Conservation (phyloP, 495 filamentous ascomycete genomes). For the Daldinia loculata region DNA sequence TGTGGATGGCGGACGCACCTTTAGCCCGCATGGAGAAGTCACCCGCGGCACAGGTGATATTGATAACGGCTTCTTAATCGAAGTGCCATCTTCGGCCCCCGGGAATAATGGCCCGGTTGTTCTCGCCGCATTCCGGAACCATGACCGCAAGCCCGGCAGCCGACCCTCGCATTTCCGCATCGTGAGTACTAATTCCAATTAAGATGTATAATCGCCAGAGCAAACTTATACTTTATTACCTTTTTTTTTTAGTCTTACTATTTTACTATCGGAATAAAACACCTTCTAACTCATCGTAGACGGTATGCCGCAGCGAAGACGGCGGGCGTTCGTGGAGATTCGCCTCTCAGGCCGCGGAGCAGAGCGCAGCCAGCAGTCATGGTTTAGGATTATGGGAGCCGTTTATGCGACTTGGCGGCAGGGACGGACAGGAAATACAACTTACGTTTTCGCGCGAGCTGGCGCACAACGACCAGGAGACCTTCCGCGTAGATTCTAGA, state of each 20-base stretch:
- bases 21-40: constrained; percentile 48
- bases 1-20: constrained; percentile 54
- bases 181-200: constrained; percentile 1
- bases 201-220: neutral
- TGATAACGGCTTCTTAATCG: constrained; percentile 68
- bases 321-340: constrained; percentile 63
- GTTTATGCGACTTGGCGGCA: constrained; percentile 60
- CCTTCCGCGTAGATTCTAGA: constrained; percentile 63
- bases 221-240: neutral
- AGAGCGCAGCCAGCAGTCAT: constrained; percentile 48
- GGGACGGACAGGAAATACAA: constrained; percentile 57
- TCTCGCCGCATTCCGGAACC: constrained; percentile 71
- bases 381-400: constrained; percentile 69
- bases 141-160: constrained; percentile 52
- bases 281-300: constrained; percentile 28
- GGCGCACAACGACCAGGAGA: constrained; percentile 61
- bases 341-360: constrained; percentile 59
- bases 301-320: constrained; percentile 65
- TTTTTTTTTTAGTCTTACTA: neutral
- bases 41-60: constrained; percentile 56
- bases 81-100: constrained; percentile 50
- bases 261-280: neutral
- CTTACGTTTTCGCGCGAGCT: constrained; percentile 62
- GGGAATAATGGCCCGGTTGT: constrained; percentile 43
- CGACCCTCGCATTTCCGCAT: constrained; percentile 66